Percentiles rank a stretch among this genome's conserved stretches.
These are phyloP conservation scores for Allium cepa DNA, from an alignment of 106 monocot species.

Conservation along the genomic window DNA sequence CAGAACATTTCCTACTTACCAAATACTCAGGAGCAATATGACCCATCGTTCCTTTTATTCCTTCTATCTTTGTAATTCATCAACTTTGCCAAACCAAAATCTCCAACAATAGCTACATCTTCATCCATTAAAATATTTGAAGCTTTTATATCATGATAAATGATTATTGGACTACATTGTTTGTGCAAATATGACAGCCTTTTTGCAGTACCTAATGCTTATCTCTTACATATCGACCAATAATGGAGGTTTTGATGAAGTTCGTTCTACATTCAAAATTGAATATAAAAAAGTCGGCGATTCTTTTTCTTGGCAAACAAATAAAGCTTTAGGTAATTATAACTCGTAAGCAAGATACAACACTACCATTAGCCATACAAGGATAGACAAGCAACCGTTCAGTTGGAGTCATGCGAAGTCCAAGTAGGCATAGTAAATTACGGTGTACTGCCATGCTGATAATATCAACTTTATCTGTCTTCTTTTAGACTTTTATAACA, in stretches of 20 bases:
- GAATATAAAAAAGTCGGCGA: not conserved
- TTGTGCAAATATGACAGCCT: slow-evolving; percentile 79
- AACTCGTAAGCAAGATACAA: slow-evolving; percentile 35
- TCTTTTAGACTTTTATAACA: slow-evolving; percentile 40
- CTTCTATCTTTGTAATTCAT: not conserved
- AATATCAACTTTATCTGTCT: slow-evolving; percentile 33
- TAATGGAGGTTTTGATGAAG: slow-evolving; percentile 49
- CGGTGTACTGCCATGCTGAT: slow-evolving; percentile 48
- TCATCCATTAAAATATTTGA: not conserved
- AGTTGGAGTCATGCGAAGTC: slow-evolving; percentile 34
- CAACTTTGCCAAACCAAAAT: not conserved
- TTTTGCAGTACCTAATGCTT: slow-evolving; percentile 69
- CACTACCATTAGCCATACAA: slow-evolving; percentile 42
- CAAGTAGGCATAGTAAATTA: slow-evolving; percentile 25
- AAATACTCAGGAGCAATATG: not conserved
- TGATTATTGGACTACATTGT: not conserved
- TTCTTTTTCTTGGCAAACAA: not conserved
- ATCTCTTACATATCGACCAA: slow-evolving; percentile 52
- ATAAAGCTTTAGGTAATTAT: not conserved
- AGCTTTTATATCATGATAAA: not conserved
- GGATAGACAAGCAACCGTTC: slow-evolving; percentile 40
- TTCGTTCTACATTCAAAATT: slow-evolving; percentile 28
- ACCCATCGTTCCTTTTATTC: not conserved
- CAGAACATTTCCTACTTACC: not conserved
- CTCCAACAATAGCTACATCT: not conserved